phyloP scores from a whole-genome alignment of 2,329 filamentous ascomycete species.

The Bertia moriformis region DNA sequence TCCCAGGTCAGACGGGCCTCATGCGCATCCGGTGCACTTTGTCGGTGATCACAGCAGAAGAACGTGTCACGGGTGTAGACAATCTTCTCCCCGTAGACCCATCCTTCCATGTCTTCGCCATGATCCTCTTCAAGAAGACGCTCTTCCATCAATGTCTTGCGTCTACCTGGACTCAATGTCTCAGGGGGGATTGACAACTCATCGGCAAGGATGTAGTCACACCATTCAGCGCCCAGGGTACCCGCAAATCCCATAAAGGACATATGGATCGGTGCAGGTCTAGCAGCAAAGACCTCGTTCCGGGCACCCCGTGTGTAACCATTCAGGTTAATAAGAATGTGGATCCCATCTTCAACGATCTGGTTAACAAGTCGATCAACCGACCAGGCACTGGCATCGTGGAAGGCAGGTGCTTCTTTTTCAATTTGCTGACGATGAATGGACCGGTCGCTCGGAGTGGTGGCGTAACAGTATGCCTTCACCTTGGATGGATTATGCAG shows the following conservation, averaged over 20 bases:
- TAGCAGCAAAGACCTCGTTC: constrained; percentile 91
- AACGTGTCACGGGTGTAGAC: constrained; percentile 90
- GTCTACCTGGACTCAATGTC: constrained; percentile 67
- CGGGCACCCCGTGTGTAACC: constrained; percentile 93
- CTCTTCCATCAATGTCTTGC: constrained; percentile 53
- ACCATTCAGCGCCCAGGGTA: constrained; percentile 93
- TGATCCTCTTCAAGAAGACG: constrained; percentile 42
- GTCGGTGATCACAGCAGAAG: constrained; percentile 93
- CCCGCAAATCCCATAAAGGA: constrained; percentile 99
- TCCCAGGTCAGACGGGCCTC: constrained; percentile 64
- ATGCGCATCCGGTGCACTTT: constrained; percentile 59
- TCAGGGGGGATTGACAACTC: constrained; percentile 68
- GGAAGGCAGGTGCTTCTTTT: constrained; percentile 76
- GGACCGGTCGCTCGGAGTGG: constrained; percentile 79
- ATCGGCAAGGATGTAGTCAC: constrained; percentile 89
- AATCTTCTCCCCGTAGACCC: constrained; percentile 95
- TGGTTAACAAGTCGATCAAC: constrained; percentile 73
- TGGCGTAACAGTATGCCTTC: constrained; percentile 88
- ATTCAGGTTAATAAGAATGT: constrained; percentile 94
- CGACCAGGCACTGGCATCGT: constrained; percentile 75
- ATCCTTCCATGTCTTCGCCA: constrained; percentile 57
- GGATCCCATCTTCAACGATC: constrained; percentile 75
- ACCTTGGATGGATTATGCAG: constrained; percentile 63
- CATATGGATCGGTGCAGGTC: constrained; percentile 93
- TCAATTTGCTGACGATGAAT: constrained; percentile 86